A percentile compares a stretch with the other conserved stretches of the same genome.
phyloP scores from a whole-genome alignment of 257 asterid genomes.

The Nicotiana otophora region DNA sequence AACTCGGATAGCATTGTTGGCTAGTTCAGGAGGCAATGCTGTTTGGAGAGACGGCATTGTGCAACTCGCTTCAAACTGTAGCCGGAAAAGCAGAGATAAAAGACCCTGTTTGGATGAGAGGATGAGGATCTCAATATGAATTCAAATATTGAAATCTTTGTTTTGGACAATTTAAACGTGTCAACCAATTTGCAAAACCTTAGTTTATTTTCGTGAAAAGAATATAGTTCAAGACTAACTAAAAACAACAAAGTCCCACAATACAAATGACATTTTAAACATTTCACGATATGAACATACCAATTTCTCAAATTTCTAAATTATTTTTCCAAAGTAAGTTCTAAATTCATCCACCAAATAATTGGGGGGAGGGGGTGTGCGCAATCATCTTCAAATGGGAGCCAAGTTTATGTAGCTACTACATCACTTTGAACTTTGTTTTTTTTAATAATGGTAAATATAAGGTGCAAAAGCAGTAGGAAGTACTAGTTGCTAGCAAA shows the following conservation, averaged over 20 bases:
- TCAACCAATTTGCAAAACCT: background rate
- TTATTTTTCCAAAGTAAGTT: background rate
- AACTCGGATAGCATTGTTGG: conserved; percentile 76
- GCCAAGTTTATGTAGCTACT: background rate
- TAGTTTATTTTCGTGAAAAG: background rate
- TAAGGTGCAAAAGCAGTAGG: too few species aligned
- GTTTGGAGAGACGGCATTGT: conserved; percentile 83
- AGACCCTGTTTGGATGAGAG: background rate
- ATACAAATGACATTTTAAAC: background rate
- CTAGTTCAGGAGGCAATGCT: conserved; percentile 94
- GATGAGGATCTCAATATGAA: background rate
- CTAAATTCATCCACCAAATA: background rate
- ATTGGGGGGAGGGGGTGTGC: background rate
- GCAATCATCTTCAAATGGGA: background rate
- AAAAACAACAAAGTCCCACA: background rate
- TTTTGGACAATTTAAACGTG: background rate
- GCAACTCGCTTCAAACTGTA: background rate
- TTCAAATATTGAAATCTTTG: conserved; percentile 1
- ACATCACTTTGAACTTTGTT: too few species aligned
- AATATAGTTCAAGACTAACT: background rate
- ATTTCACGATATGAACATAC: background rate
- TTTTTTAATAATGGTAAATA: too few species aligned
- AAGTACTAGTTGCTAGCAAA: too few species aligned
- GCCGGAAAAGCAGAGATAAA: background rate
- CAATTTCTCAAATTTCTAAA: background rate